Percentiles rank a stretch among this genome's conserved stretches.
These are phyloP conservation scores for Colletotrichum coccodes DNA, from an alignment of 2,329 filamentous ascomycete genomes.

Conservation along the genomic window DNA sequence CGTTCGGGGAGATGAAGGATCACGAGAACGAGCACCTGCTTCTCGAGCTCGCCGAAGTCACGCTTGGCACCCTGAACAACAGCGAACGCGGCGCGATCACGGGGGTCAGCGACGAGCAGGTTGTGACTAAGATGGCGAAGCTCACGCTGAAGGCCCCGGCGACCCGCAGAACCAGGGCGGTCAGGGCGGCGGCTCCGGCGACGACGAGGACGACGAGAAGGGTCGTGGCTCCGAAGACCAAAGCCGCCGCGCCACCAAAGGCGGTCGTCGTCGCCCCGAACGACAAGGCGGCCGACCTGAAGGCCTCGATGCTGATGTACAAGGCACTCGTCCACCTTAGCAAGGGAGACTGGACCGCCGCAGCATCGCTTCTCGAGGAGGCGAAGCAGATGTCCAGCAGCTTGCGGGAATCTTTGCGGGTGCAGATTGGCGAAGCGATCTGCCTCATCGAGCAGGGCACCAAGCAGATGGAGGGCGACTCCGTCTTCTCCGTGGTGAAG, in stretches of 20 bases:
- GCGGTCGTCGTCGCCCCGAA: constrained; percentile 23
- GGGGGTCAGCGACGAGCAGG: constrained; percentile 36
- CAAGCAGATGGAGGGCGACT: constrained; percentile 79
- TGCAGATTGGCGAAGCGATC: constrained; percentile 73
- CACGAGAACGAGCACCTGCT: constrained; percentile 54
- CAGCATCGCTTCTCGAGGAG: constrained; percentile 64
- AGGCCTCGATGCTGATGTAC: constrained; percentile 51
- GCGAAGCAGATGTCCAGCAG: constrained; percentile 56
- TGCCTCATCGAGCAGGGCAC: constrained; percentile 76
- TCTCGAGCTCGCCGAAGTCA: constrained; percentile 60
- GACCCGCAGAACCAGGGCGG: constrained; percentile 23
- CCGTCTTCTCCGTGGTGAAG: constrained; percentile 88
- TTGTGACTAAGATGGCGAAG: constrained; percentile 50
- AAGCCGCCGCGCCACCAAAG: constrained; percentile 31
- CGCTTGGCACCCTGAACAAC: constrained; percentile 36
- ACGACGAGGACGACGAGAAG: constrained; percentile 21
- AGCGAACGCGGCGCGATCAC: constrained; percentile 16
- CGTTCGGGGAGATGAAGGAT: constrained; percentile 62
- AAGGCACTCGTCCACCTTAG: constrained; percentile 58
- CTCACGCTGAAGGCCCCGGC: constrained; percentile 41
- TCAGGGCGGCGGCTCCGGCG: constrained; percentile 35
- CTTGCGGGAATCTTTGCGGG: constrained; percentile 51
- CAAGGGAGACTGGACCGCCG: constrained; percentile 67
- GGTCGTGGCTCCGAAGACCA: constrained; percentile 38
- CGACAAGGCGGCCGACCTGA: constrained; percentile 41